Percentiles rank a stretch among this genome's conserved stretches.
Evolutionary conservation across 2,329 filamentous ascomycete species (phyloP).

Genomic region (Aphanoascus verrucosus): DNA sequence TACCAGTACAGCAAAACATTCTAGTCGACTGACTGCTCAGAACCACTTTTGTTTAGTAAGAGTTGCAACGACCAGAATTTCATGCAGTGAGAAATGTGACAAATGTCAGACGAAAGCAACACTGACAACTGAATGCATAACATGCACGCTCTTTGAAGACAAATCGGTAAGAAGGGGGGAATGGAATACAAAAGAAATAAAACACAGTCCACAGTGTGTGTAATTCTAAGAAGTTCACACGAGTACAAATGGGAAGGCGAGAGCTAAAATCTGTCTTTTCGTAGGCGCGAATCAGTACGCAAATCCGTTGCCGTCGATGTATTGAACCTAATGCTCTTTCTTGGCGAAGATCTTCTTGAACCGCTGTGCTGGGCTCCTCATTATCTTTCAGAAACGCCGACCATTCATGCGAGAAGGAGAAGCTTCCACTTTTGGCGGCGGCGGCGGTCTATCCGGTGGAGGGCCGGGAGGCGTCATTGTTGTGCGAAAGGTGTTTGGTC

Average conservation of each 20-base stretch:
- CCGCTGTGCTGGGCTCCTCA: no score
- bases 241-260: slow-evolving; percentile 2
- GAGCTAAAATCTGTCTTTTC: not conserved
- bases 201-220: not conserved
- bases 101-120: not conserved
- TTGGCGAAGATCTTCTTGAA: not conserved
- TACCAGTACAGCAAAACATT: not conserved
- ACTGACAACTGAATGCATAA: not conserved
- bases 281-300: not conserved
- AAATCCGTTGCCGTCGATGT: not conserved
- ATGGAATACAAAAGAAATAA: slow-evolving; percentile 4
- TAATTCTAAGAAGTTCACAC: not conserved
- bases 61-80: not conserved
- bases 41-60: not conserved
- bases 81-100: not conserved
- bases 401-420: slow-evolving; percentile 6
- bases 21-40: not conserved
- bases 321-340: not conserved
- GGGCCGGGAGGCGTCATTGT: slow-evolving; percentile 11
- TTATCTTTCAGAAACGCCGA: slow-evolving; percentile 1
- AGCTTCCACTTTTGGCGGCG: slow-evolving; percentile 13
- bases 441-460: slow-evolving; percentile 13
- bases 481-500: slow-evolving; percentile 14
- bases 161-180: not conserved
- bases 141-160: not conserved